These are phyloP conservation scores for Irpex sp. DNA, from an alignment of 1,284 basidiomycete species.

Conservation along the genomic window DNA sequence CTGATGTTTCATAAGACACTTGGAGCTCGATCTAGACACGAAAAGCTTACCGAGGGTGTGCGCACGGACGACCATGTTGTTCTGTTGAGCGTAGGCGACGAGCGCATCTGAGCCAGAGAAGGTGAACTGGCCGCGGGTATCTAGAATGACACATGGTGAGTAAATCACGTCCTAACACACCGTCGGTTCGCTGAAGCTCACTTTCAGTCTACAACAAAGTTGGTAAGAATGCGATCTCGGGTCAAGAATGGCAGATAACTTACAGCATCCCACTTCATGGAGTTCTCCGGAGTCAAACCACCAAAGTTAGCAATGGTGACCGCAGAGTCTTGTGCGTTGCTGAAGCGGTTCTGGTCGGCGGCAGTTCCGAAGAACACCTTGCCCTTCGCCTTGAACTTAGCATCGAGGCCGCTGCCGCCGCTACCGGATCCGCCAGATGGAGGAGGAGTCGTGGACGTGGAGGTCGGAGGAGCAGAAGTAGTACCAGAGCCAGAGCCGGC, in stretches of 20 bases:
- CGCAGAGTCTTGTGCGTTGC: slow-evolving; percentile 23
- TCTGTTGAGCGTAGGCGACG: slow-evolving; percentile 43
- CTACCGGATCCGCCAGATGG: slow-evolving; percentile 8
- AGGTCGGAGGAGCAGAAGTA: slow-evolving; percentile 7
- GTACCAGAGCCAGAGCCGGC: slow-evolving; percentile 9
- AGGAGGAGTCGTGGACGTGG: slow-evolving; percentile 7
- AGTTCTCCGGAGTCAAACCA: slow-evolving; percentile 34
- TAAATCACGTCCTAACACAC: background rate
- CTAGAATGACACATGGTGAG: slow-evolving; percentile 8
- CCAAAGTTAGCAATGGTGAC: slow-evolving; percentile 32
- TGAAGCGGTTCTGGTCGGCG: slow-evolving; percentile 26
- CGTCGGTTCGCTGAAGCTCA: background rate
- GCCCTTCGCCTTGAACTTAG: slow-evolving; percentile 23
- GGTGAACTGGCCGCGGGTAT: slow-evolving; percentile 32
- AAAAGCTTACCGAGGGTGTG: slow-evolving; percentile 34
- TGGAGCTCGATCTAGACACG: background rate
- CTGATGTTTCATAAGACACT: slow-evolving; percentile 17
- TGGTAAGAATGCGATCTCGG: background rate
- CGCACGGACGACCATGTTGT: slow-evolving; percentile 44
- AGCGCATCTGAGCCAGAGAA: slow-evolving; percentile 39
- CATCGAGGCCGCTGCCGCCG: slow-evolving; percentile 16
- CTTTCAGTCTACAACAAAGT: slow-evolving; percentile 16
- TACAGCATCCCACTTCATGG: slow-evolving; percentile 36
- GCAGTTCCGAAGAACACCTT: slow-evolving; percentile 27
- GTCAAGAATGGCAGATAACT: slow-evolving; percentile 5